Base-by-base conservation (phyloP, 805 yeast species). In the Blastobotrys robertii region DNA sequence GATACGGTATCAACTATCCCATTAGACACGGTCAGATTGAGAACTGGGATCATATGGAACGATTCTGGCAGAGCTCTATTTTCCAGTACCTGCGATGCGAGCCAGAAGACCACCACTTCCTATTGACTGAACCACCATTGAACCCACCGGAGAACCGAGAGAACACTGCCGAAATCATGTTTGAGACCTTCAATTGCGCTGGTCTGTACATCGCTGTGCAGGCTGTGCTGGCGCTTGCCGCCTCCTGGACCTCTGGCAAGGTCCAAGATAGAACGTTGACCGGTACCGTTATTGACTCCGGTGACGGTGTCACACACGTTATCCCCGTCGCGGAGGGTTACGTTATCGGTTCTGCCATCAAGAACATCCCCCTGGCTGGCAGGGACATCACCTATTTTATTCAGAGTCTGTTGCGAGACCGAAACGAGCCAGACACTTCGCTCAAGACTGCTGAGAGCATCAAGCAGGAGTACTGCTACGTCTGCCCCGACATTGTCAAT, bases 101-200 rank as follows among this genome's bases (percentile, higher is more conserved):
- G 66, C 99, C 99, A 11, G 99, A 92, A 64, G 99, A 92, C 65
- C 99, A 92, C 60, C 87, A 85, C 60, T 92, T 92, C 65, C 69
- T 92, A 44, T 68, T 92, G 45, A 92, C 99, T 41, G 99, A 92
- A 67, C 99, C 99, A 8, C 99, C 99, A 15, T 75, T 92, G 52
- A 92, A 92, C 59, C 97, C 99, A n/a, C 99, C 99, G 5, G 99
- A 92, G 69, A 92, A 92, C 66, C 84, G 99, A 68, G 98, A 92
- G 63, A 86, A 85, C 62, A 87, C 95, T 1, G 99, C 99, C 9
- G 99, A 92, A 63, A 92, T 92, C 60, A 92, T 92, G 94, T 92
- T 92, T 67, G 99, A 92, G 68, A 80, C 95, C 13, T 92, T 92
- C 74, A 92, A 92, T 64, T 92, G 99, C 68, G 97, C 97, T 12